Conservation (phyloP, 805 yeast genomes). For the Yarrowia sp. region DNA sequence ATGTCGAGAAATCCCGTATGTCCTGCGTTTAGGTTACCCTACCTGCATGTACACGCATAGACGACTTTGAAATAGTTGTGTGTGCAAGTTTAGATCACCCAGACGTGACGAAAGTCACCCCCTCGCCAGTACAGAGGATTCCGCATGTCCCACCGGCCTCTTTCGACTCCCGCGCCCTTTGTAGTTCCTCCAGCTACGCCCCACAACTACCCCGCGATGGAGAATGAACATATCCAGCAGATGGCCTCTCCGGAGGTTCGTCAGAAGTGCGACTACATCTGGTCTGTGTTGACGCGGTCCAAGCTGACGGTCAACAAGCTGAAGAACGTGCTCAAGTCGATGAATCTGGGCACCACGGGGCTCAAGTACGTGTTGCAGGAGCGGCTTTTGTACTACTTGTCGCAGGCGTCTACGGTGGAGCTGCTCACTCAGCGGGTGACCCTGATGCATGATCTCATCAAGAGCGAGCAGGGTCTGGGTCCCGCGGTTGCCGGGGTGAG, state of each 20-base stretch:
- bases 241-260: not conserved
- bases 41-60: slow-evolving; percentile 31
- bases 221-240: not conserved
- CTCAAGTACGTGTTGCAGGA: slow-evolving; percentile 67
- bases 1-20: not conserved
- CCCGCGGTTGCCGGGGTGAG: no score
- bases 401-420: not conserved
- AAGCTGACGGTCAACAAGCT: slow-evolving; percentile 48
- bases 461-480: not conserved
- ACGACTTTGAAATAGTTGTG: not conserved
- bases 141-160: not conserved
- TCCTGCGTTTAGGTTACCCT: slow-evolving; percentile 22
- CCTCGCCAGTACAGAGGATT: not conserved
- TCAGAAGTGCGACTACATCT: slow-evolving; percentile 1
- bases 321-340: slow-evolving; percentile 45
- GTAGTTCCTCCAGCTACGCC: slow-evolving; percentile 7
- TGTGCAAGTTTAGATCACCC: slow-evolving; percentile 1
- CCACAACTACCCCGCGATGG: not conserved
- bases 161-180: slow-evolving; percentile 11
- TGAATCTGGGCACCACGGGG: slow-evolving; percentile 61
- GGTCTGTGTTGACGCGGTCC: not conserved
- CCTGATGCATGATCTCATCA: not conserved
- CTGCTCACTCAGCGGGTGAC: not conserved
- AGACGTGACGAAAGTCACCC: slow-evolving; percentile 10
- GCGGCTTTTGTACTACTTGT: slow-evolving; percentile 58